A percentile compares a stretch with the other conserved stretches of the same genome.
Evolutionary conservation across 805 yeast genomes (phyloP).

Genomic region (Yamadazyma takamatsuzukensis): DNA sequence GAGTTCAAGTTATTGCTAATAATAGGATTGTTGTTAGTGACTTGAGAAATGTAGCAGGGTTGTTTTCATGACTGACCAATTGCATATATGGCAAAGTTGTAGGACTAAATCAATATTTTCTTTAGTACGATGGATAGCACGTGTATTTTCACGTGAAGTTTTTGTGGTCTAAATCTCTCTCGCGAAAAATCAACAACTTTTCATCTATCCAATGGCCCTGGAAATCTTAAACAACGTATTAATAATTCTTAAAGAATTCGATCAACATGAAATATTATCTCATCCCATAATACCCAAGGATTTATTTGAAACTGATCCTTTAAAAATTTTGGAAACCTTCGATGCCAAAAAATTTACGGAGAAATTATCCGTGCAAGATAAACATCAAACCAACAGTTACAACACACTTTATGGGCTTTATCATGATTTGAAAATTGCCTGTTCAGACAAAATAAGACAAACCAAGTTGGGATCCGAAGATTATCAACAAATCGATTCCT

Average conservation of each 20-base stretch:
- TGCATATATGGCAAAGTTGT: no score
- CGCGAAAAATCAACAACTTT: no score
- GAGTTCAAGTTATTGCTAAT: conserved; percentile 24
- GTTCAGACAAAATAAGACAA: conserved; percentile 45
- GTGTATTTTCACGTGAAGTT: no score
- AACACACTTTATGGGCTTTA: conserved; percentile 51
- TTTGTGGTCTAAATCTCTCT: no score
- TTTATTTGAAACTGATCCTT: conserved; percentile 46
- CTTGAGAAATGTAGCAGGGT: conserved; percentile 15
- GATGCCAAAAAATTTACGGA: conserved; percentile 18
- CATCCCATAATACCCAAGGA: conserved; percentile 35
- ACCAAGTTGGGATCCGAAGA: conserved; percentile 45
- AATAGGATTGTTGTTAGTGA: conserved; percentile 27
- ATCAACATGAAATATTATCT: background rate
- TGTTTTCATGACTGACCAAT: conserved; percentile 13
- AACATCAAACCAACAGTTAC: conserved; percentile 39
- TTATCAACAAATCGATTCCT: conserved; percentile 56
- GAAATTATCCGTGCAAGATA: conserved; percentile 41
- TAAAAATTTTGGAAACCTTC: conserved; percentile 41
- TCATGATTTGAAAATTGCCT: conserved; percentile 63
- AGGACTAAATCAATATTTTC: background rate
- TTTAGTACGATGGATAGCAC: background rate
- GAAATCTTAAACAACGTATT: background rate
- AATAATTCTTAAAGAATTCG: background rate
- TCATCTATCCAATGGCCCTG: background rate